phyloP scores from a whole-genome alignment of 2,329 filamentous ascomycete species.

The Colletotrichum sansevieriae region DNA sequence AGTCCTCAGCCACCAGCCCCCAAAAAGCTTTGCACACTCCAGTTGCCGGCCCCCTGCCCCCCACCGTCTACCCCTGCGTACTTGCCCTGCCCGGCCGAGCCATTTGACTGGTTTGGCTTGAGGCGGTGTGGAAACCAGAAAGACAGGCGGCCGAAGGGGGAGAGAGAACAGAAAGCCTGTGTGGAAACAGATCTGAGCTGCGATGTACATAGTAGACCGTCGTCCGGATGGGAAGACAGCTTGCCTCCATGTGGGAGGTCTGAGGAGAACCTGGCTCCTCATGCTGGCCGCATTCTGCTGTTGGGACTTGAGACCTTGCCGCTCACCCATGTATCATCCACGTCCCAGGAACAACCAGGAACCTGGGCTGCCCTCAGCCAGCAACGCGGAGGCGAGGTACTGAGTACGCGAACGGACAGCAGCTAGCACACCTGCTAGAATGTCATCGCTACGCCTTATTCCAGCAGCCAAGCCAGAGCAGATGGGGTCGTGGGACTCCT shows the following conservation, averaged over 20 bases:
- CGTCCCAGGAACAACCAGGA: conserved; percentile 41
- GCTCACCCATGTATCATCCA: conserved; percentile 41
- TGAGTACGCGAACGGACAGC: conserved; percentile 18
- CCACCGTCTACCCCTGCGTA: conserved; percentile 9
- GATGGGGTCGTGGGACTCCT: conserved; percentile 22
- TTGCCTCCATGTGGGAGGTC: conserved; percentile 19
- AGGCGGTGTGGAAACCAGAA: conserved; percentile 36
- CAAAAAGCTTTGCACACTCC: conserved; percentile 28
- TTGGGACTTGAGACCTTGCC: conserved; percentile 36
- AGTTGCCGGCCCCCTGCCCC: conserved; percentile 31
- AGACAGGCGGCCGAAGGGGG: neutral
- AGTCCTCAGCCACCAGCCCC: conserved; percentile 26
- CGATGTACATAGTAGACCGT: neutral
- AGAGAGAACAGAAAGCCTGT: neutral
- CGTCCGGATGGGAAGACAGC: conserved; percentile 15
- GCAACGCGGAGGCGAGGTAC: conserved; percentile 23
- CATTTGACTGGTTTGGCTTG: conserved; percentile 33
- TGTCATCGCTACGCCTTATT: conserved; percentile 20
- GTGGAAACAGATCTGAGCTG: conserved; percentile 8
- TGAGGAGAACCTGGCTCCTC: conserved; percentile 29
- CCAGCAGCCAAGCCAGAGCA: conserved; percentile 21
- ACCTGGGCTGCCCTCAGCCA: conserved; percentile 38
- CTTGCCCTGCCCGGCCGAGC: conserved; percentile 7
- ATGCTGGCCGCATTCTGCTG: conserved; percentile 27
- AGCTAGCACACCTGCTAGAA: neutral